Percentiles rank a stretch among this genome's conserved stretches.
Evolutionary conservation across 371 early-diverging fungal genomes (phyloP).

Genomic region (Lichtheimia ramosa): DNA sequence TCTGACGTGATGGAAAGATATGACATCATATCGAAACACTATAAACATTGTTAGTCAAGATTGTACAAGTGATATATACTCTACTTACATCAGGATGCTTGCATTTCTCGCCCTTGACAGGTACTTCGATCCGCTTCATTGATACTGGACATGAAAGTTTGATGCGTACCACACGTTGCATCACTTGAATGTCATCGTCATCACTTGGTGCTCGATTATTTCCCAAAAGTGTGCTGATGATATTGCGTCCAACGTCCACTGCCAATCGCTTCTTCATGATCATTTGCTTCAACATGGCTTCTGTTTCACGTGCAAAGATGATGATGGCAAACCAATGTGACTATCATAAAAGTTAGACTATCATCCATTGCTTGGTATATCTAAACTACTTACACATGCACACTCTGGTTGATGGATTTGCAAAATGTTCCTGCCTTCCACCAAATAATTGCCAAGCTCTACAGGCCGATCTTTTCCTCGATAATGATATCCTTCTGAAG

Average conservation of each 20-base stretch:
- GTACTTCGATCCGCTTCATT: constrained; percentile 26
- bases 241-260: constrained; percentile 9
- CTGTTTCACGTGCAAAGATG: constrained; percentile 18
- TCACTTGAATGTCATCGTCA: constrained; percentile 37
- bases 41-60: not conserved
- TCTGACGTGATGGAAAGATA: constrained; percentile 27
- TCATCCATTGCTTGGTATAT: not conserved
- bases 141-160: constrained; percentile 39
- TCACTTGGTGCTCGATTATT: constrained; percentile 7
- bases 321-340: constrained; percentile 27
- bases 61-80: not conserved
- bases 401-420: constrained; percentile 25
- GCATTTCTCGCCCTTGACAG: constrained; percentile 33
- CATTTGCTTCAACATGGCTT: constrained; percentile 15
- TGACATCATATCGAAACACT: constrained; percentile 42
- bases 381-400: constrained; percentile 35
- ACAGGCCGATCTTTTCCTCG: constrained; percentile 38
- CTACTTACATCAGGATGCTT: constrained; percentile 22
- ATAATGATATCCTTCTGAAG: constrained; percentile 7
- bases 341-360: constrained; percentile 6
- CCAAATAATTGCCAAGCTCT: constrained; percentile 21
- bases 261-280: constrained; percentile 5
- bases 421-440: constrained; percentile 22
- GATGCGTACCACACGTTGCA: constrained; percentile 26
- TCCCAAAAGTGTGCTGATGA: constrained; percentile 25